Evolutionary conservation across 164 flowering plant species (phyloP).

Genomic region (Santalum album): DNA sequence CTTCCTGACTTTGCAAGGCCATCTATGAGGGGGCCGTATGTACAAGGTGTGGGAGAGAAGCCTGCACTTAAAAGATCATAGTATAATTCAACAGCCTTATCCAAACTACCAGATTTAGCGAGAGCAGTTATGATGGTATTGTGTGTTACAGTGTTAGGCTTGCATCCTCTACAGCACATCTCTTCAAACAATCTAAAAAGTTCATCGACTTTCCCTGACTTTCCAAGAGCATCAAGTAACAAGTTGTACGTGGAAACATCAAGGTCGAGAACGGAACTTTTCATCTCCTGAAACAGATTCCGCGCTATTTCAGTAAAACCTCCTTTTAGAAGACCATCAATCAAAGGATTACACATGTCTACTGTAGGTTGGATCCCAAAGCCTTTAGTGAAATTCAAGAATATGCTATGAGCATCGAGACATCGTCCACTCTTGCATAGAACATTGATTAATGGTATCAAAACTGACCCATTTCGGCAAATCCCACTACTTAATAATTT

Average conservation of each 20-base stretch:
- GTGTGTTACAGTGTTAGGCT: constrained; percentile 57
- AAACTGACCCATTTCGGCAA: constrained; percentile 45
- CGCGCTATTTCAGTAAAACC: constrained; percentile 34
- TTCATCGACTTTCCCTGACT: constrained; percentile 42
- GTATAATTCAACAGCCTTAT: constrained; percentile 59
- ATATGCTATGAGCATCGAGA: constrained; percentile 44
- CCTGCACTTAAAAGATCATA: constrained; percentile 71
- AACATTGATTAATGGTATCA: constrained; percentile 41
- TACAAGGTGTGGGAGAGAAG: constrained; percentile 75
- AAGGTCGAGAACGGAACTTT: constrained; percentile 42
- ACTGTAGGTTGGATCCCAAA: constrained; percentile 39
- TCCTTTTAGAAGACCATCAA: constrained; percentile 57
- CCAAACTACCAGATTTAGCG: constrained; percentile 46
- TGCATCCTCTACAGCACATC: constrained; percentile 56
- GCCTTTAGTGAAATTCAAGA: constrained; percentile 38
- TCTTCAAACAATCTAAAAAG: constrained; percentile 52
- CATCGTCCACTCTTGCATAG: constrained; percentile 46
- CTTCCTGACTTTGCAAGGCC: constrained; percentile 69
- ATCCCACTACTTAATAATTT: constrained; percentile 29
- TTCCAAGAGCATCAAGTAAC: constrained; percentile 62
- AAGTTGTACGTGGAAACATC: constrained; percentile 66
- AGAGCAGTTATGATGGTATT: constrained; percentile 73
- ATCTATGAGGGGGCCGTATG: constrained; percentile 90
- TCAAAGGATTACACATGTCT: constrained; percentile 45
- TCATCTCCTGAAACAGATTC: constrained; percentile 62